A percentile compares a stretch with the other conserved stretches of the same genome.
These are phyloP conservation scores for Clitopilus passeckerianus DNA, from an alignment of 768 basidiomycete species.

Conservation along the genomic window DNA sequence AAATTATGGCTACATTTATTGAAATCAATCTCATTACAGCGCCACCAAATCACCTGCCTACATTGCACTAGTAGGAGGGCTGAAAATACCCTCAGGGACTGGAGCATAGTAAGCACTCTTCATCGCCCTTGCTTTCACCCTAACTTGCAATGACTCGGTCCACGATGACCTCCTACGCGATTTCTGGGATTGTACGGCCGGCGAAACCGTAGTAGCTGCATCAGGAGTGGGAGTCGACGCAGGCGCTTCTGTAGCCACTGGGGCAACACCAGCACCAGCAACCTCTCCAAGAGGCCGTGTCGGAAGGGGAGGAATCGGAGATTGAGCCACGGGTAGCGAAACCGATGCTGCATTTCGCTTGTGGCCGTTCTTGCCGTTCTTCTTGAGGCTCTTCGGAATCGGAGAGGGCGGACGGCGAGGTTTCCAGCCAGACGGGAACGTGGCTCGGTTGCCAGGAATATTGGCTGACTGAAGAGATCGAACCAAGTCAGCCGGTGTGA, in stretches of 20 bases:
- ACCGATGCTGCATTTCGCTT: background rate
- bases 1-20: background rate
- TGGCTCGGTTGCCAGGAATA: background rate
- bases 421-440: background rate
- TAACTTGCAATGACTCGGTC: background rate
- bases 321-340: background rate
- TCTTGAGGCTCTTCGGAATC: background rate
- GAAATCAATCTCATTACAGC: too few relatives aligned
- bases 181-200: background rate
- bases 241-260: background rate
- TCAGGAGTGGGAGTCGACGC: background rate
- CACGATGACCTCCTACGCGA: background rate
- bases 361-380: background rate
- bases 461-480: background rate
- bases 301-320: background rate
- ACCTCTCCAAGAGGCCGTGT: background rate
- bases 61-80: background rate
- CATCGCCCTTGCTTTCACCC: background rate
- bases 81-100: background rate
- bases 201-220: background rate
- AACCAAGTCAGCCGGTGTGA: background rate
- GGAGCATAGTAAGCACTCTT: background rate
- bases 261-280: background rate
- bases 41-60: background rate
- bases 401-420: background rate